phyloP scores from a whole-genome alignment of 2,329 filamentous ascomycete species.

The Didymella pinodella region DNA sequence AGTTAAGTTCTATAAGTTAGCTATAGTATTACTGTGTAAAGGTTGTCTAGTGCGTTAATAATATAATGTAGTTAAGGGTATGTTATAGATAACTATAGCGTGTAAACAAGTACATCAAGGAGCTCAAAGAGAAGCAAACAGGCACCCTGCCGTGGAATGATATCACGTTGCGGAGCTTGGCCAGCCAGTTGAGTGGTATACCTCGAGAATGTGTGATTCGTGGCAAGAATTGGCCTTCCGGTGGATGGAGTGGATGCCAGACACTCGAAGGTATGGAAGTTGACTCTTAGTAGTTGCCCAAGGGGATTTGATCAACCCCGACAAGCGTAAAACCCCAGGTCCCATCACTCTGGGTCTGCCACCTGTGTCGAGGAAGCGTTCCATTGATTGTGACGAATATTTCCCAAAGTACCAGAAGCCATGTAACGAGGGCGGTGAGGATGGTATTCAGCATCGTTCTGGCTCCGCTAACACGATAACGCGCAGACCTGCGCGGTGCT shows the following conservation, averaged over 20 bases:
- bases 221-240: not conserved
- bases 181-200: conserved; percentile 54
- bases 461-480: conserved; percentile 18
- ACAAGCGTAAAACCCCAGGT: conserved; percentile 3
- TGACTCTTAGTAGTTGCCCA: conserved; percentile 42
- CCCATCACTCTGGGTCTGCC: conserved; percentile 44
- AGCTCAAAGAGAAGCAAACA: conserved; percentile 39
- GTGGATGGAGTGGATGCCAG: conserved; percentile 18
- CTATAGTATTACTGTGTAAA: too few species aligned
- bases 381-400: conserved; percentile 49
- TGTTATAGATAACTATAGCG: too few species aligned
- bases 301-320: conserved; percentile 38
- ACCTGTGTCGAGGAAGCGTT: conserved; percentile 40
- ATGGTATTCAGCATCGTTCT: too few species aligned
- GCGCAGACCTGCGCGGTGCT: conserved; percentile 43
- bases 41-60: too few species aligned
- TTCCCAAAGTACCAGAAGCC: conserved; percentile 40
- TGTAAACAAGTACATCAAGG: conserved; percentile 45
- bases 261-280: conserved; percentile 35
- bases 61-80: too few species aligned
- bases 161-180: conserved; percentile 54
- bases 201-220: conserved; percentile 50
- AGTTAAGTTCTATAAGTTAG: too few species aligned
- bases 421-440: conserved; percentile 38
- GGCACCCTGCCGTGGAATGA: conserved; percentile 52